Base-by-base conservation (phyloP, 257 asterid genomes). In the Fraxinus americana region DNA sequence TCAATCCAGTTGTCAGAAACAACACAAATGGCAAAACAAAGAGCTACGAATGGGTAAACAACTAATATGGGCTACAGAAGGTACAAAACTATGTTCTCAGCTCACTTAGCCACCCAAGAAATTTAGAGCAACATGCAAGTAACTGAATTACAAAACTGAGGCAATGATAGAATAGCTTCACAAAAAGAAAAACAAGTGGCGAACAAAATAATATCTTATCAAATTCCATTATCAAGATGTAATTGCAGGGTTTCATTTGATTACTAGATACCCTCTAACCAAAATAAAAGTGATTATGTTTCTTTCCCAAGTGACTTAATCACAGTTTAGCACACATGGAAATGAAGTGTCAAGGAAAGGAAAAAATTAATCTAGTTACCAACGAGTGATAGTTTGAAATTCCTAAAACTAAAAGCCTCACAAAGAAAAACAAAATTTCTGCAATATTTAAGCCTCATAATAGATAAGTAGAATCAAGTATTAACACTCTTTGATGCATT, bases 1-100 rank as follows among this genome's bases (percentile, higher is more conserved):
- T 43, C 73, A 78, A 65, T 80, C 75, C 77, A 77, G 68, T 82
- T 27, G 66, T 13, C 41, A 54, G 52, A 66, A 27, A 71, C n/a
- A 27, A 50, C 73, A 80, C 48, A 77, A 36, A 61, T 71, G 50
- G 12, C 45, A 71, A 70, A 59, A 70, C 50, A 48, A 50, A 27
- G 50, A 71, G 57, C 68, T 70, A 6, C 45, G 1, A 78, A 7
- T 43, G 45, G 41, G 72, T 57, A 57, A 1, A 16, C 66, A 38
- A 29, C 57, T 29, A 38, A 76, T 57, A 68, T 36, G 70, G 43
- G 32, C 34, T 73, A 72, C 4, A 59, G 74, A 2, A 25, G 50
- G 57, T 9, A 23, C 29, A 23, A 10, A 50, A 1, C 73, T 25
- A 27, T 57, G n/a, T 14, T 32, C 27, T 27, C 34, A 57, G 67